Percentiles rank a stretch among this genome's conserved stretches.
phyloP scores from a whole-genome alignment of 148 eudicot species.

The Polygonum maritimum region DNA sequence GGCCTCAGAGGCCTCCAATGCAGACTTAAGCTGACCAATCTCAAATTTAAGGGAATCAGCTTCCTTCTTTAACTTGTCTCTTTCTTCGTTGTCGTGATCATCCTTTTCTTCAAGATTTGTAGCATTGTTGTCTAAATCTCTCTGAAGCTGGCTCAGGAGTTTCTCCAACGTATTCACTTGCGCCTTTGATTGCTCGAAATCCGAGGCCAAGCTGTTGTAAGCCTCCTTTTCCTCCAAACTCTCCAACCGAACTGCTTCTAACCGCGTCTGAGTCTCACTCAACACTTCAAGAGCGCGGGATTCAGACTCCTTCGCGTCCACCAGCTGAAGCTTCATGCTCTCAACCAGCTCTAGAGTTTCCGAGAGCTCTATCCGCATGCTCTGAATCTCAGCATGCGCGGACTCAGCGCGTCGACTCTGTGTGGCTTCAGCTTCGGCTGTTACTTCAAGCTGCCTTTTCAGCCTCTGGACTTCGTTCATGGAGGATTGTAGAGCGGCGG shows the following conservation, averaged over 20 bases:
- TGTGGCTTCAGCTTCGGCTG: conserved; percentile 42
- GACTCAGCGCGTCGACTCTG: conserved; percentile 45
- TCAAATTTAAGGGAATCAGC: conserved; percentile 39
- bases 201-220: conserved; percentile 31
- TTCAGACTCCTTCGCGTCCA: conserved; percentile 48
- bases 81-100: conserved; percentile 25
- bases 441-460: conserved; percentile 35
- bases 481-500: conserved; percentile 56
- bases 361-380: conserved; percentile 43
- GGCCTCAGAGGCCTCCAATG: conserved; percentile 54
- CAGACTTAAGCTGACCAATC: conserved; percentile 35
- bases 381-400: conserved; percentile 48
- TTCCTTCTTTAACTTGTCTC: conserved; percentile 34
- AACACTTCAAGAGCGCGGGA: conserved; percentile 39
- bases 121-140: conserved; percentile 17
- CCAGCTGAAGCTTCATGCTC: conserved; percentile 48
- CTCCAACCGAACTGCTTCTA: conserved; percentile 45
- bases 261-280: conserved; percentile 37
- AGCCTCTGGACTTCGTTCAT: conserved; percentile 68
- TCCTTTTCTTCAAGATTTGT: conserved; percentile 9
- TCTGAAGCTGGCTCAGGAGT: conserved; percentile 35
- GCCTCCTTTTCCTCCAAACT: conserved; percentile 38
- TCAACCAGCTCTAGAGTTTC: conserved; percentile 56
- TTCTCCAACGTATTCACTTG: conserved; percentile 39
- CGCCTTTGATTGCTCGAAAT: conserved; percentile 53